These are phyloP conservation scores for Canavalia gladiata DNA, from an alignment of 306 rosid species.

Conservation along the genomic window DNA sequence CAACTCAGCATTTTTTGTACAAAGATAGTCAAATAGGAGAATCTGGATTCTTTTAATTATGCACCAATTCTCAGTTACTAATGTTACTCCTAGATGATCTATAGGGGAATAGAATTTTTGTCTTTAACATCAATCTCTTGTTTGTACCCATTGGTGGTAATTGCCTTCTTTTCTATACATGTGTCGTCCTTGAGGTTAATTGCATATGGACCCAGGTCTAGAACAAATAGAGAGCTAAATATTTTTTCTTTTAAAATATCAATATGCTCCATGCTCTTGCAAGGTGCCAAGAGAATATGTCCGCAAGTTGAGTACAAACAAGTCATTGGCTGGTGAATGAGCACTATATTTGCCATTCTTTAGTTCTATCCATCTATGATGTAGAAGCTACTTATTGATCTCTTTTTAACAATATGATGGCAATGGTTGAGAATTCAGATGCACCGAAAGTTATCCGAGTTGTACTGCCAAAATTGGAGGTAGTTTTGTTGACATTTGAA, in stretches of 20 bases:
- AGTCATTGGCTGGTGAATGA: conserved; percentile 38
- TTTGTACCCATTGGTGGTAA: conserved; percentile 46
- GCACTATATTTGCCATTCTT: conserved; percentile 44
- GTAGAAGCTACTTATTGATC: conserved; percentile 36
- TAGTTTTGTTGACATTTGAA: conserved; percentile 51
- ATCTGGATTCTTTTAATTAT: conserved; percentile 28
- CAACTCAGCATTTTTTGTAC: conserved; percentile 28
- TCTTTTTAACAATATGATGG: conserved; percentile 38
- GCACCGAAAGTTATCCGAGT: conserved; percentile 54
- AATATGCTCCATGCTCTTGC: conserved; percentile 40
- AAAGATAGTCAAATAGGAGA: conserved; percentile 43
- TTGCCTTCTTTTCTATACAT: conserved; percentile 48
- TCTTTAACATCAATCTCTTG: conserved; percentile 40
- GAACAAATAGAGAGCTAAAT: conserved; percentile 40
- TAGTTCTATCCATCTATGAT: conserved; percentile 43
- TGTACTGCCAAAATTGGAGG: conserved; percentile 45
- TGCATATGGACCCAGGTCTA: conserved; percentile 50
- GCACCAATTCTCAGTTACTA: conserved; percentile 12
- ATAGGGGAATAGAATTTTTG: conserved; percentile 11
- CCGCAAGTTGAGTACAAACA: conserved; percentile 42
- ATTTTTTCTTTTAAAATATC: conserved; percentile 43
- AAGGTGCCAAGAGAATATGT: conserved; percentile 43
- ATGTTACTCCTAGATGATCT: conserved; percentile 25
- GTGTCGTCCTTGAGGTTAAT: conserved; percentile 54
- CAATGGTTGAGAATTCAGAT: conserved; percentile 48